These are phyloP conservation scores for Berkeleyomyces basicola DNA, from an alignment of 2,329 filamentous ascomycete genomes.

Conservation along the genomic window DNA sequence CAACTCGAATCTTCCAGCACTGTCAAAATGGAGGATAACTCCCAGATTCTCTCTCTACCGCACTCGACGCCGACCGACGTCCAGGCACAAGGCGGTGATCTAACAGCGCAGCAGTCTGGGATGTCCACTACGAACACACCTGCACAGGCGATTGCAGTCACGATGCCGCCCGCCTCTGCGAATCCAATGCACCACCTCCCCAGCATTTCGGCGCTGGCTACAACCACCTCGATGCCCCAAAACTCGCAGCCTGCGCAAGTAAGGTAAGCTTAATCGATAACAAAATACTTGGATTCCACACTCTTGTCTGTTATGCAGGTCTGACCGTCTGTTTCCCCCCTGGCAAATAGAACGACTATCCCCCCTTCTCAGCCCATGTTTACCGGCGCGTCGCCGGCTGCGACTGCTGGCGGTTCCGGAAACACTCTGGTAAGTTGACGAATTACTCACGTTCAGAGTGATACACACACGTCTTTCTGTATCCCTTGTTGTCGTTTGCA, in stretches of 20 bases:
- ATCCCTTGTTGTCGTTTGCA: background rate
- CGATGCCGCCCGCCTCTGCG: slow-evolving; percentile 13
- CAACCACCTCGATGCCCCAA: slow-evolving; percentile 24
- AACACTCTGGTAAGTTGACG: slow-evolving; percentile 20
- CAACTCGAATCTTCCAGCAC: background rate
- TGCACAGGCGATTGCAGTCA: slow-evolving; percentile 18
- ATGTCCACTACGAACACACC: slow-evolving; percentile 24
- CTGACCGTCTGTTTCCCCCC: background rate
- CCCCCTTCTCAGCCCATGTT: slow-evolving; percentile 14
- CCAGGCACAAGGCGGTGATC: slow-evolving; percentile 22
- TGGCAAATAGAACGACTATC: slow-evolving; percentile 9
- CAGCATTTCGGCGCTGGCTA: slow-evolving; percentile 29
- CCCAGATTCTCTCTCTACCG: slow-evolving; percentile 24
- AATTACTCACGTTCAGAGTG: background rate
- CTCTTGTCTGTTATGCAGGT: background rate
- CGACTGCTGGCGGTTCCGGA: slow-evolving; percentile 18
- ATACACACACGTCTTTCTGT: background rate
- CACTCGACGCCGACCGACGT: slow-evolving; percentile 18
- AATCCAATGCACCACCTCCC: slow-evolving; percentile 27
- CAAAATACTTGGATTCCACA: background rate
- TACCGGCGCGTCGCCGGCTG: slow-evolving; percentile 20
- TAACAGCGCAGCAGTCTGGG: slow-evolving; percentile 33
- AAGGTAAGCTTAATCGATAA: slow-evolving; percentile 25
- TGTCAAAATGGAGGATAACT: slow-evolving; percentile 30
- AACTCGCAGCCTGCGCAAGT: slow-evolving; percentile 24